Base-by-base conservation (phyloP, 176 grass and related monocot species). In the Otatea glauca region DNA sequence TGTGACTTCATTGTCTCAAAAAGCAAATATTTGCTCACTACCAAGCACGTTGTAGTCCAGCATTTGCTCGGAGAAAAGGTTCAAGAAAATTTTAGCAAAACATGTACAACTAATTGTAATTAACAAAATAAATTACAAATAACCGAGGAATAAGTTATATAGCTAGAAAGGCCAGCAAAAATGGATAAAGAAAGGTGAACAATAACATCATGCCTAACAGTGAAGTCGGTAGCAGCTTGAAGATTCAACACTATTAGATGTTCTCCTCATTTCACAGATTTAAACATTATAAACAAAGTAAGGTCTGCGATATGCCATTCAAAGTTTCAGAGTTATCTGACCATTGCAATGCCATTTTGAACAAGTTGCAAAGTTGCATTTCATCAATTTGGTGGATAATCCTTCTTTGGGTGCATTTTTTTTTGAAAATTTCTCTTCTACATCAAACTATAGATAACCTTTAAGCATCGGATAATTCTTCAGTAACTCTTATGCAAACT, bases 41-140 rank as follows among this genome's bases (percentile, higher is more conserved):
- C 90, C 79, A 44, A 85, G 90, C 43, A 89, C 82, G 49, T 92
- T 89, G 77, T 92, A 86, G 58, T 92, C 83, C 79, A 92, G 25
- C 55, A 89, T 92, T 75, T 92, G 79, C 61, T 35, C 39, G 69
- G 29, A 63, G 65, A 47, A 69, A 89, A 66, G 4, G 12, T 18
- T 65, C 2, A 70, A 70, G 2, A 63, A 21, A 77, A 2, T 18
- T 63, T 44, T 34, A 60, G 24, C 17, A 32, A 59, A 45, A 29
- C 2, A 47, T 61, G 53, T 48, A 85, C 23, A 55, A 43, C 27
- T 25, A 45, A 7, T 61, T 27, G 41, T 12, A 25, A 2, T 20
- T 16, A 25, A 39, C 5, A 23, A 53, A 42, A 27, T 44, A 29
- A 45, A 9, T 29, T 27, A 6, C 16, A 34, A 48, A 37, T 34